These are phyloP conservation scores for Flaveria robusta DNA, from an alignment of 129 eudicot genomes.

Conservation along the genomic window DNA sequence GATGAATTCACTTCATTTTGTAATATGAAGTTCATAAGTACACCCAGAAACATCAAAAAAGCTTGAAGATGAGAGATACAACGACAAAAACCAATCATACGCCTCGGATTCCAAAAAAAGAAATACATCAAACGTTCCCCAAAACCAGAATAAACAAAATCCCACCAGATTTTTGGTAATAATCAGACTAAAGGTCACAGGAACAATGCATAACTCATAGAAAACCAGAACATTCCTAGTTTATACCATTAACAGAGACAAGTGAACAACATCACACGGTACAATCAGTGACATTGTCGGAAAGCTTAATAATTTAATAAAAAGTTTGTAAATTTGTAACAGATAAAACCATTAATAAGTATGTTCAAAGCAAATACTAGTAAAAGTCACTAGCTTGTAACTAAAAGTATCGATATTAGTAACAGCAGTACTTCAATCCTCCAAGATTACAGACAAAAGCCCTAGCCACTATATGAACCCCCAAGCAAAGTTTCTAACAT, in stretches of 20 bases:
- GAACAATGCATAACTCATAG: slow-evolving; percentile 2
- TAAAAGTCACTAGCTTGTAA: background rate
- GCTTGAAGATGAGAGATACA: background rate
- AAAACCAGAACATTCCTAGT: background rate
- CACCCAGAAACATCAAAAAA: background rate
- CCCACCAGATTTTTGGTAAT: background rate
- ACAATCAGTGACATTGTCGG: background rate
- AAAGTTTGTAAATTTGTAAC: background rate
- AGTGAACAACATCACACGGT: background rate
- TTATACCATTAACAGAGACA: background rate
- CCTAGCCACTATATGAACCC: slow-evolving; percentile 18
- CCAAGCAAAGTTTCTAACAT: background rate
- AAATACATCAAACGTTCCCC: background rate
- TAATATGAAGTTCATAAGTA: background rate
- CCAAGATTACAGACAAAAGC: no score
- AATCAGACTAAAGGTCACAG: background rate
- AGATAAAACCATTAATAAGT: background rate
- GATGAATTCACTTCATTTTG: background rate
- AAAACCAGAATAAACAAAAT: background rate
- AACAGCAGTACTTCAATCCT: background rate
- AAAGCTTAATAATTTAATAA: background rate
- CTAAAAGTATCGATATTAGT: background rate
- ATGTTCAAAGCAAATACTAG: background rate
- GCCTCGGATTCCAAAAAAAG: background rate
- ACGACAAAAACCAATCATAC: background rate